A percentile compares a stretch with the other conserved stretches of the same genome.
phyloP scores from a whole-genome alignment of 139 green algal species.

The Penium margaritaceum region DNA sequence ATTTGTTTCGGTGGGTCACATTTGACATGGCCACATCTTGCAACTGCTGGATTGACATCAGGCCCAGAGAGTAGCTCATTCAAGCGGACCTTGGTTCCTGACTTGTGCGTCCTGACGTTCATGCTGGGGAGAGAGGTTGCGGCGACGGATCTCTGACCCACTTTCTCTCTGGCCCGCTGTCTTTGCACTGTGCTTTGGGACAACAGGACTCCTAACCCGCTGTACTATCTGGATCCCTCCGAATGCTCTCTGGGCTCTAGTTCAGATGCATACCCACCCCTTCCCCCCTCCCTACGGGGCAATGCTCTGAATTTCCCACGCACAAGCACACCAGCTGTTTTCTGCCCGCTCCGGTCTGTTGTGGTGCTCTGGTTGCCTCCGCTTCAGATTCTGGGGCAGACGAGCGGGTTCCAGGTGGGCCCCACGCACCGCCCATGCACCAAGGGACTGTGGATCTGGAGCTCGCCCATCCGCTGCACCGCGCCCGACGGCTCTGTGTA shows the following conservation, averaged over 20 bases:
- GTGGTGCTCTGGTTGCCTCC: background rate
- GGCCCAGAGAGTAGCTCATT: too few relatives aligned
- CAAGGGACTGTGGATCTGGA: constrained; percentile 96
- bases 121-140: too few relatives aligned
- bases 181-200: too few relatives aligned
- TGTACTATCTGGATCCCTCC: background rate
- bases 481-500: constrained; percentile 62
- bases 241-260: background rate
- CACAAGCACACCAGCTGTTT: background rate
- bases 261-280: too few relatives aligned
- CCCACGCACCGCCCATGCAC: constrained; percentile 81
- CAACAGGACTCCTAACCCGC: background rate
- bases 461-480: constrained; percentile 56
- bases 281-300: background rate
- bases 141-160: too few relatives aligned
- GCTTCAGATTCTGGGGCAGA: constrained; percentile 29
- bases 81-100: too few relatives aligned
- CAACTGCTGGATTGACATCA: too few relatives aligned
- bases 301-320: background rate
- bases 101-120: too few relatives aligned
- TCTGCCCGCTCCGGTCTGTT: background rate
- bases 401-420: constrained; percentile 57
- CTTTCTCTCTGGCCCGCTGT: too few relatives aligned
- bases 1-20: too few relatives aligned
- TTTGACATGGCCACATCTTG: too few relatives aligned